phyloP scores from a whole-genome alignment of 176 grass and related monocot genomes.

The Ensete ventricosum region DNA sequence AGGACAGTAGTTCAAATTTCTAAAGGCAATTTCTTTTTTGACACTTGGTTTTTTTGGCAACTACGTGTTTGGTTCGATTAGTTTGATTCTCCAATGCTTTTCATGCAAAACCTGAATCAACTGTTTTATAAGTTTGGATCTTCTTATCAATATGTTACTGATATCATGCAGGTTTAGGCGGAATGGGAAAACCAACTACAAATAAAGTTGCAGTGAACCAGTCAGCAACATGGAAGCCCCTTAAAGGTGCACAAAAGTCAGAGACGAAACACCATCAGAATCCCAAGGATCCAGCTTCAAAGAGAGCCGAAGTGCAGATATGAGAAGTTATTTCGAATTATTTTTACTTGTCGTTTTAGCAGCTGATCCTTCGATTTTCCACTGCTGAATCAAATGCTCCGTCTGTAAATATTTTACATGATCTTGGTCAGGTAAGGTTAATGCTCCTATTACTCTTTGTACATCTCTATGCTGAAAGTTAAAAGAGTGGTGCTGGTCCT shows the following conservation, averaged over 20 bases:
- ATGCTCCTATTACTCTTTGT: neutral
- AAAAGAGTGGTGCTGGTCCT: neutral
- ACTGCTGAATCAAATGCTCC: neutral
- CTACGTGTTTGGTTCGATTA: neutral
- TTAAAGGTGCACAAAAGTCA: conserved; percentile 9
- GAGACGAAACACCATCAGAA: conserved; percentile 21
- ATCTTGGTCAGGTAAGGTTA: neutral
- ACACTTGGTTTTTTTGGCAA: neutral
- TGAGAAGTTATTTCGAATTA: conserved; percentile 16
- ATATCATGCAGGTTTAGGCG: conserved; percentile 24
- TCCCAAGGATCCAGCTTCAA: conserved; percentile 23
- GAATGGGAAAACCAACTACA: conserved; percentile 14
- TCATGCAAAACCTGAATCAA: neutral
- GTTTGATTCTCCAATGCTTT: neutral
- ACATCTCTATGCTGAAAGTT: neutral
- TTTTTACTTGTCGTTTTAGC: neutral
- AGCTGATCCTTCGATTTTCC: neutral
- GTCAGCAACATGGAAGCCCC: conserved; percentile 17
- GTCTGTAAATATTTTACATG: conserved; percentile 6
- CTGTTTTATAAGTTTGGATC: neutral
- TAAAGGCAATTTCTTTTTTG: neutral
- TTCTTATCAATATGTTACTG: conserved; percentile 4
- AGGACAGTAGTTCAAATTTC: neutral
- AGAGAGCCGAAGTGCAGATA: conserved; percentile 28
- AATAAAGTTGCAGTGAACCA: conserved; percentile 18